A percentile compares a stretch with the other conserved stretches of the same genome.
Conservation (phyloP, 306 rosid genomes). For the Arachis hypogaea region DNA sequence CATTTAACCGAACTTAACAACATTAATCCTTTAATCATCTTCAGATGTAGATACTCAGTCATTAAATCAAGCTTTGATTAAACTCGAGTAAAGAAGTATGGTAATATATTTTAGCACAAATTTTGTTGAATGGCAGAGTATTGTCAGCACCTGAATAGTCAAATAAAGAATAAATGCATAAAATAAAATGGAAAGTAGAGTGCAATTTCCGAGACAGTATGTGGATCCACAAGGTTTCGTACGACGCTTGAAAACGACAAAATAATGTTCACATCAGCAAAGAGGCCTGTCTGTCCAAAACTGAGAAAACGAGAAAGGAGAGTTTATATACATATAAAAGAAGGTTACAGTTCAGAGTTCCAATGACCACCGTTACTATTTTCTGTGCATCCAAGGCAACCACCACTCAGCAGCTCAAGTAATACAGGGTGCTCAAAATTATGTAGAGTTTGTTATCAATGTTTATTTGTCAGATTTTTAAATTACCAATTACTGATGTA, state of each 20-base stretch:
- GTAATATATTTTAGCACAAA: no score
- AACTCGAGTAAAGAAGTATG: no score
- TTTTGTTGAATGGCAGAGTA: no score
- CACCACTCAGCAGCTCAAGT: background rate
- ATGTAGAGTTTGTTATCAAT: no score
- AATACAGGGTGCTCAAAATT: no score
- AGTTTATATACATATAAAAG: background rate
- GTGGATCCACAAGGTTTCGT: slow-evolving; percentile 22
- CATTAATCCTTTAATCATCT: no score
- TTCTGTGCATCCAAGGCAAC: slow-evolving; percentile 16
- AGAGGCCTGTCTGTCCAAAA: slow-evolving; percentile 2
- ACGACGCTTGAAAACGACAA: slow-evolving; percentile 40
- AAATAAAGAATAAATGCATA: background rate
- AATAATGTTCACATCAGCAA: slow-evolving; percentile 26
- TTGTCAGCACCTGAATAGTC: background rate
- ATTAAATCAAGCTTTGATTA: no score
- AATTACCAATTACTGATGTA: no score
- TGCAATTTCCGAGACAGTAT: slow-evolving; percentile 11
- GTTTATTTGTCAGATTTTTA: no score
- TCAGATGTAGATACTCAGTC: no score
- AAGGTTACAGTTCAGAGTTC: background rate
- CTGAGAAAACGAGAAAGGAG: background rate
- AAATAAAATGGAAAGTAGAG: background rate
- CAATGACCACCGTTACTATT: background rate
- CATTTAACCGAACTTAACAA: no score